A percentile compares a stretch with the other conserved stretches of the same genome.
Conservation (phyloP, 1,284 basidiomycete species). For the Cryptococcus wingfieldii region DNA sequence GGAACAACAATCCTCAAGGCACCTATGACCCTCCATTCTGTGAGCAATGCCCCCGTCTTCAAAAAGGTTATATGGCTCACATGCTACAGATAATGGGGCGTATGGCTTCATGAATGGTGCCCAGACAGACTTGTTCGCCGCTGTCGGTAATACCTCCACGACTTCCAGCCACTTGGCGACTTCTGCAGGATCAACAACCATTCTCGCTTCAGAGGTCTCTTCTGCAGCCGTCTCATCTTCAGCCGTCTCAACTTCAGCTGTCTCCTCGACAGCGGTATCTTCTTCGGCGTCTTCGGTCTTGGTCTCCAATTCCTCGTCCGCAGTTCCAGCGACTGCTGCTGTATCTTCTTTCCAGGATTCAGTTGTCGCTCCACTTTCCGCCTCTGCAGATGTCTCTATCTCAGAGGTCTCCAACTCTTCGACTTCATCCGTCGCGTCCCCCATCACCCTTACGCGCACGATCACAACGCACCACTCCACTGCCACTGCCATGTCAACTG, state of each 20-base stretch:
- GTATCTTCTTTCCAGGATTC: neutral
- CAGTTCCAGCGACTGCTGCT: neutral
- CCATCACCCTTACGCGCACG: neutral
- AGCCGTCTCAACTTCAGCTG: neutral
- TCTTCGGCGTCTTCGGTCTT: neutral
- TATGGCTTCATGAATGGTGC: slow-evolving; percentile 50
- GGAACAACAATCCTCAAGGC: slow-evolving; percentile 40
- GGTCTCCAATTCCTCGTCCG: neutral
- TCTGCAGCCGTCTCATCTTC: neutral
- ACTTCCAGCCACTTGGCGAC: neutral
- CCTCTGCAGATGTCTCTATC: neutral
- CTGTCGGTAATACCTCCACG: neutral
- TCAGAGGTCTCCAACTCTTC: neutral
- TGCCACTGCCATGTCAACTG: neutral
- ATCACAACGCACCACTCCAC: neutral
- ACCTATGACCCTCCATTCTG: slow-evolving; percentile 44
- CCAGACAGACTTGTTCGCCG: slow-evolving; percentile 48
- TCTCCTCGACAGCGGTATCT: neutral
- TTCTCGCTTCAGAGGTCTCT: neutral
- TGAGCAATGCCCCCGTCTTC: neutral
- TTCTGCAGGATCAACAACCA: neutral
- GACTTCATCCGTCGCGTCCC: neutral
- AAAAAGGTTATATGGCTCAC: neutral
- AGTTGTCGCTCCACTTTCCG: neutral
- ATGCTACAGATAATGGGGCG: slow-evolving; percentile 35